Conservation (phyloP, 306 rosid genomes). For the Vigna unguiculata region DNA sequence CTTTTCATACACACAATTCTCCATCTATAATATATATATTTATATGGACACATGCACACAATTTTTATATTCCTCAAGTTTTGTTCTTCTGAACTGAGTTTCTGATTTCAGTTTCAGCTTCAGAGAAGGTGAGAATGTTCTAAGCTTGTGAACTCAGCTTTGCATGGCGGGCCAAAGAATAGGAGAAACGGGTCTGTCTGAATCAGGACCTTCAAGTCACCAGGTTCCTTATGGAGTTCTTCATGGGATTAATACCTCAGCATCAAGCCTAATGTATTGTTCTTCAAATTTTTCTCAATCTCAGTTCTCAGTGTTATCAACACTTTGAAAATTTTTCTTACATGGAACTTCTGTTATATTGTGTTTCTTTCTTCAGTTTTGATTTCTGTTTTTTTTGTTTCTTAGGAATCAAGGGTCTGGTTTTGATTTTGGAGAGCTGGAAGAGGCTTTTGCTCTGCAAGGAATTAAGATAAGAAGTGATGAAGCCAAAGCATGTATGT, state of each 20-base stretch:
- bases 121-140: slow-evolving; percentile 56
- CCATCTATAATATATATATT: not conserved
- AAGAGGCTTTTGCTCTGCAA: slow-evolving; percentile 88
- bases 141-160: slow-evolving; percentile 53
- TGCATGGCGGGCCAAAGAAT: slow-evolving; percentile 86
- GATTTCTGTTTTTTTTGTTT: slow-evolving; percentile 7
- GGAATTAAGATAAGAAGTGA: slow-evolving; percentile 76
- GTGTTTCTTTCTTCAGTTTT: slow-evolving; percentile 36
- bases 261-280: slow-evolving; percentile 72
- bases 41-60: slow-evolving; percentile 21
- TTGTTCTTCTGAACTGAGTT: slow-evolving; percentile 41
- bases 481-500: slow-evolving; percentile 80
- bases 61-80: slow-evolving; percentile 46
- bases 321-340: not conserved
- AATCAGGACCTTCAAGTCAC: slow-evolving; percentile 77
- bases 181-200: slow-evolving; percentile 78
- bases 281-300: slow-evolving; percentile 38
- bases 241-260: slow-evolving; percentile 66
- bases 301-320: slow-evolving; percentile 21
- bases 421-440: slow-evolving; percentile 94
- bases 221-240: slow-evolving; percentile 76
- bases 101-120: slow-evolving; percentile 50
- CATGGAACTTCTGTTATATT: not conserved
- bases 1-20: slow-evolving; percentile 26
- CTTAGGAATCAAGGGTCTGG: slow-evolving; percentile 72